Conservation (phyloP, 495 filamentous ascomycete species). For the Aspergillus nanangensis region DNA sequence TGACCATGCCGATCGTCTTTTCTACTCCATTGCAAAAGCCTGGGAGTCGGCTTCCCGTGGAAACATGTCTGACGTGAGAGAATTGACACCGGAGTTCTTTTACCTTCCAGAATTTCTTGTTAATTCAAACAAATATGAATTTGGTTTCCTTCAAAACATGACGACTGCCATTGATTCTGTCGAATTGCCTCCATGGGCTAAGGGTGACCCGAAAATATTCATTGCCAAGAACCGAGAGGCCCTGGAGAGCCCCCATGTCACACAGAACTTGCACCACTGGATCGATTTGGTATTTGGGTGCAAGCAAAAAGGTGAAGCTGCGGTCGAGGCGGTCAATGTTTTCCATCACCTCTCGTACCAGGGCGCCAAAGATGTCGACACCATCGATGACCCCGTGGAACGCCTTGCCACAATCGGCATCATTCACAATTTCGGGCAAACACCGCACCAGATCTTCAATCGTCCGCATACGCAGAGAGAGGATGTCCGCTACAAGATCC, state of each 20-base stretch:
- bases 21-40: slow-evolving; percentile 87
- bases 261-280: slow-evolving; percentile 85
- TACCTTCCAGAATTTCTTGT: slow-evolving; percentile 89
- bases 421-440: slow-evolving; percentile 98
- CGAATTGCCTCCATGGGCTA: slow-evolving; percentile 88
- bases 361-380: slow-evolving; percentile 87
- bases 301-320: slow-evolving; percentile 92
- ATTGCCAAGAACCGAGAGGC: slow-evolving; percentile 92
- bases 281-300: slow-evolving; percentile 94
- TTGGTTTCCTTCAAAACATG: slow-evolving; percentile 77
- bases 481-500: slow-evolving; percentile 51
- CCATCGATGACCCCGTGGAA: slow-evolving; percentile 83
- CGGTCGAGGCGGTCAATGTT: slow-evolving; percentile 86
- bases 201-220: slow-evolving; percentile 93
- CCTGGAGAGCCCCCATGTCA: slow-evolving; percentile 91
- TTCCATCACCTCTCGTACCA: slow-evolving; percentile 95
- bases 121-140: slow-evolving; percentile 91
- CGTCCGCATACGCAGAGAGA: slow-evolving; percentile 73
- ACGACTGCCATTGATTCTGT: slow-evolving; percentile 79
- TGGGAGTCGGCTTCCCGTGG: slow-evolving; percentile 87
- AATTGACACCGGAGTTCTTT: slow-evolving; percentile 95
- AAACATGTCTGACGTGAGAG: slow-evolving; percentile 89
- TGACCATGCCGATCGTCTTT: slow-evolving; percentile 91
- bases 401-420: slow-evolving; percentile 84
- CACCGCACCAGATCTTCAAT: slow-evolving; percentile 89